Conservation (phyloP, 2,329 filamentous ascomycete species). For the Neophaeococcomyces mojaviensis region DNA sequence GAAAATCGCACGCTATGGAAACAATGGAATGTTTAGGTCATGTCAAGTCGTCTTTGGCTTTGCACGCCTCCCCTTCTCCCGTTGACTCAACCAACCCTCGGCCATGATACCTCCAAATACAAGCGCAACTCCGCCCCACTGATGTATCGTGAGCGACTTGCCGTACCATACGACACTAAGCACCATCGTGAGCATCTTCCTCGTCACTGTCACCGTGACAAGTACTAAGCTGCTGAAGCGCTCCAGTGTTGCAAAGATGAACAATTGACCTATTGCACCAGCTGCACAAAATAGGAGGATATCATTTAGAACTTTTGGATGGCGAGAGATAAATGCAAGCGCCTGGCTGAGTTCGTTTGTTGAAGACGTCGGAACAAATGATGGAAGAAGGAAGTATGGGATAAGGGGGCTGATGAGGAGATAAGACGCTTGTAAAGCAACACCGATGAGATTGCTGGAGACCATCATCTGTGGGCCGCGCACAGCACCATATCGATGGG, state of each 20-base stretch:
- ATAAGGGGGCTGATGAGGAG: constrained; percentile 73
- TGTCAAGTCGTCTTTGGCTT: constrained; percentile 36
- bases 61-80: constrained; percentile 76
- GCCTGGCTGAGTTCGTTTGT: constrained; percentile 72
- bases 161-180: constrained; percentile 92
- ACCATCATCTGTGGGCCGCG: constrained; percentile 99
- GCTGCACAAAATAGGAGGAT: constrained; percentile 84
- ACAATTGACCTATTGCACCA: constrained; percentile 88
- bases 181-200: constrained; percentile 99
- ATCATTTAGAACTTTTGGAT: constrained; percentile 78
- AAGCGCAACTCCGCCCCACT: constrained; percentile 85
- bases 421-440: constrained; percentile 67
- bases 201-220: constrained; percentile 91
- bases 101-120: constrained; percentile 95
- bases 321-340: constrained; percentile 66
- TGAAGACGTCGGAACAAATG: constrained; percentile 46
- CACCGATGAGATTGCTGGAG: constrained; percentile 84
- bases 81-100: constrained; percentile 71
- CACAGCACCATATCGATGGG: constrained; percentile 62
- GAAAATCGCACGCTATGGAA: no score
- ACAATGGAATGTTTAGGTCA: no score
- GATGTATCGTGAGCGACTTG: constrained; percentile 75
- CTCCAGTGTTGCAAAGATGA: constrained; percentile 93
- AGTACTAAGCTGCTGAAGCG: constrained; percentile 87
- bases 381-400: constrained; percentile 62